A percentile compares a stretch with the other conserved stretches of the same genome.
These are phyloP conservation scores for Fusarium hainanense DNA, from an alignment of 2,329 filamentous ascomycete species.

Conservation along the genomic window DNA sequence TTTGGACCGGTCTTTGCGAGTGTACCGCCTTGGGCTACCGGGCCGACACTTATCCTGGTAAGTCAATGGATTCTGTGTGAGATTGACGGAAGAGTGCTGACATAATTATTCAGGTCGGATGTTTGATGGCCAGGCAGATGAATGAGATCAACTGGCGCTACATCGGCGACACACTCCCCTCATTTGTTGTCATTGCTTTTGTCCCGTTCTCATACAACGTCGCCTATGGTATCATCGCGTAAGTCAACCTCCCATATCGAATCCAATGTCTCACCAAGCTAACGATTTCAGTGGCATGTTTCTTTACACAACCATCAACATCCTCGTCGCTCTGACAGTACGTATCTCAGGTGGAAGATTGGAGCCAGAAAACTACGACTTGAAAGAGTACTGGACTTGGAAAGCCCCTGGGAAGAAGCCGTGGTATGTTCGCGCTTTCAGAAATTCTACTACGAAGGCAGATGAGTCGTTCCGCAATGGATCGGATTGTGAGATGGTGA, in stretches of 20 bases:
- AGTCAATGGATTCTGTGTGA: not conserved
- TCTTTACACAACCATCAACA: constrained; percentile 27
- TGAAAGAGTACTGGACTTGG: constrained; percentile 44
- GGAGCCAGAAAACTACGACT: constrained; percentile 34
- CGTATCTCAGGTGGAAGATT: constrained; percentile 22
- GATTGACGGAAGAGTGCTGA: not conserved
- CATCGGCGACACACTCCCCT: constrained; percentile 80
- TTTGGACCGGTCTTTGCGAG: constrained; percentile 78
- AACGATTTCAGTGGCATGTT: constrained; percentile 26
- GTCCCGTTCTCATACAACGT: constrained; percentile 90
- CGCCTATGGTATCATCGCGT: constrained; percentile 80
- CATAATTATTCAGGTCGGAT: constrained; percentile 64
- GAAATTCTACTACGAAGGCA: not conserved
- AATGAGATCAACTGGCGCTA: constrained; percentile 87
- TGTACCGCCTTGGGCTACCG: constrained; percentile 79
- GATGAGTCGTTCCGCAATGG: not conserved
- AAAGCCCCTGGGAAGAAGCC: constrained; percentile 26
- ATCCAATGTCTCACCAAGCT: not conserved
- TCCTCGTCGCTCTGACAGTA: constrained; percentile 18
- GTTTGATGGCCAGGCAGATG: constrained; percentile 80
- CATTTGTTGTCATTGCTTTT: constrained; percentile 80
- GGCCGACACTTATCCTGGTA: constrained; percentile 76
- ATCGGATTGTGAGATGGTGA: constrained; percentile 29
- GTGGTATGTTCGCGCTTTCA: constrained; percentile 26
- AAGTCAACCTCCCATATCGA: not conserved